These are phyloP conservation scores for Camelina laxa DNA, from an alignment of 345 rosid species.

Conservation along the genomic window DNA sequence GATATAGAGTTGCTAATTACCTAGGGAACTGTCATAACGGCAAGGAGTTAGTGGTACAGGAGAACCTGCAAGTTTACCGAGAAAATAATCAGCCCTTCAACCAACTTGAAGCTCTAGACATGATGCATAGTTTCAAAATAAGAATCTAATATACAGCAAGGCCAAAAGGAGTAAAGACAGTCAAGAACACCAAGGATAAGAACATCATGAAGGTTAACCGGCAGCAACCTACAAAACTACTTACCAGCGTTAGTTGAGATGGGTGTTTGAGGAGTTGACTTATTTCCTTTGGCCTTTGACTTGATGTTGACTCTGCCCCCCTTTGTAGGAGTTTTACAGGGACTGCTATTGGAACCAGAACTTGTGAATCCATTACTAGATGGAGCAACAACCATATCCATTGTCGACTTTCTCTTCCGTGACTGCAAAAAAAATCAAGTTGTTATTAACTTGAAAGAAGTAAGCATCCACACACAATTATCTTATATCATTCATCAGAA, in stretches of 20 bases:
- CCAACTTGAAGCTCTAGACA: slow-evolving; percentile 14
- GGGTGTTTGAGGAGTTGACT: slow-evolving; percentile 72
- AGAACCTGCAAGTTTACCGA: slow-evolving; percentile 65
- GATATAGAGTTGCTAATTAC: slow-evolving; percentile 47
- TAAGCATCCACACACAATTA: neutral
- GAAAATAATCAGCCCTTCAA: slow-evolving; percentile 34
- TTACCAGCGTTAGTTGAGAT: slow-evolving; percentile 74
- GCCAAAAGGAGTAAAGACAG: neutral
- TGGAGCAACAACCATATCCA: slow-evolving; percentile 48
- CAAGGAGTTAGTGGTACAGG: slow-evolving; percentile 80
- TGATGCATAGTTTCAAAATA: too few species aligned
- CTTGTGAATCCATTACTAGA: slow-evolving; percentile 52
- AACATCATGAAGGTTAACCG: neutral
- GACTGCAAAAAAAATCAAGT: slow-evolving; percentile 48
- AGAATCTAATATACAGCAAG: too few species aligned
- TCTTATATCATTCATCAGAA: slow-evolving; percentile 16
- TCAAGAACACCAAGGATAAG: slow-evolving; percentile 1
- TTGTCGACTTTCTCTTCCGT: slow-evolving; percentile 61
- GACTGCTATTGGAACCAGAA: slow-evolving; percentile 57
- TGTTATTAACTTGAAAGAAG: slow-evolving; percentile 31
- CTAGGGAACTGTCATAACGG: slow-evolving; percentile 96
- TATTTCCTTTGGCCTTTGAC: slow-evolving; percentile 66
- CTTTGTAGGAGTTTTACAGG: slow-evolving; percentile 77
- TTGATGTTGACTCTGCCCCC: slow-evolving; percentile 64
- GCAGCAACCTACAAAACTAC: slow-evolving; percentile 15